A percentile compares a stretch with the other conserved stretches of the same genome.
Evolutionary conservation across 2,329 filamentous ascomycete species (phyloP).

Genomic region (Pestalotiopsis sp.): DNA sequence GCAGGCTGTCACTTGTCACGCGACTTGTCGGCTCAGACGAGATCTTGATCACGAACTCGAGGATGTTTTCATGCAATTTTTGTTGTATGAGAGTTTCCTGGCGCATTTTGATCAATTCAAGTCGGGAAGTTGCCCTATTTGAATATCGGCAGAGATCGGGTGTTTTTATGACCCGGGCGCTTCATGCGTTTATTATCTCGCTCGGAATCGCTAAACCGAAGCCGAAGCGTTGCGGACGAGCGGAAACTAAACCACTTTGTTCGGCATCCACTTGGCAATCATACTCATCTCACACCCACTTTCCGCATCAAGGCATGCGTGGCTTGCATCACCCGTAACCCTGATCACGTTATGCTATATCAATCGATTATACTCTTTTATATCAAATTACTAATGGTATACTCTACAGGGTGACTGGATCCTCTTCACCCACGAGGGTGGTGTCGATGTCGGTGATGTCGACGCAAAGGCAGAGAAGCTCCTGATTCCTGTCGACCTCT

Average conservation of each 20-base stretch:
- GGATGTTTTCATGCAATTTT: neutral
- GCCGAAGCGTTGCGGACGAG: conserved; percentile 38
- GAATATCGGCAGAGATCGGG: conserved; percentile 15
- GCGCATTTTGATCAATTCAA: neutral
- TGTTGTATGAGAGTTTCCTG: neutral
- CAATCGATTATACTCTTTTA: neutral
- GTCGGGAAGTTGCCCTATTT: neutral
- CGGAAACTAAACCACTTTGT: conserved; percentile 45
- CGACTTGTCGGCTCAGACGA: neutral
- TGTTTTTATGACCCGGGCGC: conserved; percentile 19
- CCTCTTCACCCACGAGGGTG: conserved; percentile 98
- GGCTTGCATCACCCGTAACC: conserved; percentile 8
- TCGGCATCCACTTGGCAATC: conserved; percentile 22
- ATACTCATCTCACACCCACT: conserved; percentile 24
- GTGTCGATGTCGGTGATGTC: conserved; percentile 99
- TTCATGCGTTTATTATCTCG: conserved; percentile 12
- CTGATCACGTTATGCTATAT: conserved; percentile 13
- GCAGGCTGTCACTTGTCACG: neutral
- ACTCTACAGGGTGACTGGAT: conserved; percentile 90
- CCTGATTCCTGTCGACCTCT: conserved; percentile 92
- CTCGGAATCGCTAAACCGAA: conserved; percentile 14
- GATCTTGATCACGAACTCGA: neutral
- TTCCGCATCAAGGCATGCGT: conserved; percentile 20
- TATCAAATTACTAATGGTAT: conserved; percentile 15
- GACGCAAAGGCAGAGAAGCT: conserved; percentile 99